Base-by-base conservation (phyloP, 495 filamentous ascomycete genomes). In the Lepidopterella palustris region DNA sequence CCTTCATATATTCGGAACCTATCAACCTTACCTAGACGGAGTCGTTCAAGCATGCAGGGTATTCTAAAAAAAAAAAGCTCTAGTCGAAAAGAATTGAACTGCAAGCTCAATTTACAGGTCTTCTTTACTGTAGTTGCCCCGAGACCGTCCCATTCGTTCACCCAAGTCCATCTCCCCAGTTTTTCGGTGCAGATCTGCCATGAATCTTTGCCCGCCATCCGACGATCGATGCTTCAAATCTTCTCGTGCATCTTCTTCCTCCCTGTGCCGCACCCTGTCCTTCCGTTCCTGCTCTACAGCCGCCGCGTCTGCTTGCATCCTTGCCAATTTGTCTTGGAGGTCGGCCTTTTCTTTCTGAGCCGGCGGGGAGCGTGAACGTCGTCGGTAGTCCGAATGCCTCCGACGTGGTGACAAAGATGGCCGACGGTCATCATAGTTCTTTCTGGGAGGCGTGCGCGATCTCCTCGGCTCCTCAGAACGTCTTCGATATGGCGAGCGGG, bases 291-390 rank as follows among this genome's bases (percentile, higher is more conserved):
- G 64, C 70, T 97, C 88, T 59, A 98, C 78, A 11, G 87, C 81
- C 2, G 78, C 77, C n/a, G 93, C 93, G 55, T 88, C 89, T 24
- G 81, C 79, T 67, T 90, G 88, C 93, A 98, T 98, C 31, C 85
- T 87, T 18, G 87, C 89, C 4, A 97, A 76, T 67, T 88, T 92
- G 20, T 79, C 76, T 6, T 80, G 81, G 2, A 80, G 81, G 58
- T 87, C 45, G 29, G 59, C 56, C 13, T 39, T 27, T 6, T 26
- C 18, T 11, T 51, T 25, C 27, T n/a, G 53, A 8, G 8, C 18
- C 9, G 26, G 25, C 31, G 27, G 32, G 9, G 25, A 32, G 5
- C 39, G 35, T n/a, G 53, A 58, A 20, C 54, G 54, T 15, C 48
- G 42, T n/a, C 39, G 58, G 10, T 23, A 40, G 28, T 57, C 35